Evolutionary conservation across 2,329 filamentous ascomycete species (phyloP).

Genomic region (Epichloe festucae): DNA sequence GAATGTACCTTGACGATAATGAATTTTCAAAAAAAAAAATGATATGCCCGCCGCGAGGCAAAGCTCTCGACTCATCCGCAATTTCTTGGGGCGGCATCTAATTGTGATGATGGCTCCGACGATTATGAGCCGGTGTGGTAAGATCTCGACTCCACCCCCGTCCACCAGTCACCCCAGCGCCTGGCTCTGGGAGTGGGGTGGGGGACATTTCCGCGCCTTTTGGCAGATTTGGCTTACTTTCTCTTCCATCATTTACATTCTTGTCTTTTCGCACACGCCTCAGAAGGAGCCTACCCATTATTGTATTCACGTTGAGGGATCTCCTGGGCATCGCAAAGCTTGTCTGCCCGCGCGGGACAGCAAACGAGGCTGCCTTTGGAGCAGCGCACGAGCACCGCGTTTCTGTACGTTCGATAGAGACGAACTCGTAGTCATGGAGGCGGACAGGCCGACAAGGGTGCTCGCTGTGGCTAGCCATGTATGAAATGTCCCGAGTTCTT

Average conservation of each 20-base stretch:
- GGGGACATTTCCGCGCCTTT: neutral
- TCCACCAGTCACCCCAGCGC: neutral
- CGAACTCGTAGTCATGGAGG: neutral
- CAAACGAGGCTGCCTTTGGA: neutral
- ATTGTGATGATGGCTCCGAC: too few species aligned
- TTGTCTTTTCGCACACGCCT: too few species aligned
- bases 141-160: neutral
- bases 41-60: neutral
- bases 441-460: constrained; percentile 46
- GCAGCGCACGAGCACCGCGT: neutral
- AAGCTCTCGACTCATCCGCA: too few species aligned
- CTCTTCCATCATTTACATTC: too few species aligned
- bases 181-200: too few species aligned
- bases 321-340: too few species aligned
- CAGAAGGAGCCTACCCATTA: too few species aligned
- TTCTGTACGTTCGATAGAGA: neutral
- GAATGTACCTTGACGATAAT: constrained; percentile 4
- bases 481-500: constrained; percentile 26
- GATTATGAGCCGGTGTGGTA: too few species aligned
- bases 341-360: too few species aligned
- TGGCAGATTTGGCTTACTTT: neutral
- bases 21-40: neutral
- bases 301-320: too few species aligned
- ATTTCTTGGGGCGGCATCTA: too few species aligned
- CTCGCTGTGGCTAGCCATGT: constrained; percentile 93